A percentile compares a stretch with the other conserved stretches of the same genome.
phyloP scores from a whole-genome alignment of 495 filamentous ascomycete genomes.

The Aspergillus asperescens region DNA sequence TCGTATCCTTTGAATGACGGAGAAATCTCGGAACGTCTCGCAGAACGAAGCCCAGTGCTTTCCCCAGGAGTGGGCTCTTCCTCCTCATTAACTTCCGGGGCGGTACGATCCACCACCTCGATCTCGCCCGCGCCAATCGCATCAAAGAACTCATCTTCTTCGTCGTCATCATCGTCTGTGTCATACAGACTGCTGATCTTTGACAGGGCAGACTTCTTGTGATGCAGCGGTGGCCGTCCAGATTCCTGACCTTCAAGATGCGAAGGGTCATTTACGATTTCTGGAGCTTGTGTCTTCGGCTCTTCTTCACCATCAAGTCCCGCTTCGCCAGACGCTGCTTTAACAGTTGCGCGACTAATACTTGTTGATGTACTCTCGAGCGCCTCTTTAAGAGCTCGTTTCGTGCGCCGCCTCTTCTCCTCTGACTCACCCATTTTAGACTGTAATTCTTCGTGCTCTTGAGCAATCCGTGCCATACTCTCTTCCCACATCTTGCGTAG shows the following conservation, averaged over 20 bases:
- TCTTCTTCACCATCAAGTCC: slow-evolving; percentile 12
- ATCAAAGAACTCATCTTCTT: slow-evolving; percentile 95
- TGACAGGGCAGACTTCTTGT: slow-evolving; percentile 31
- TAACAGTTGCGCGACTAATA: slow-evolving; percentile 39
- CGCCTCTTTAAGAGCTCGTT: slow-evolving; percentile 82
- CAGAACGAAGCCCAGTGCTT: slow-evolving; percentile 43
- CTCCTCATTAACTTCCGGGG: slow-evolving; percentile 42
- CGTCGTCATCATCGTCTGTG: slow-evolving; percentile 73
- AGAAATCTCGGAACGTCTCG: slow-evolving; percentile 54
- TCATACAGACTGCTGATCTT: slow-evolving; percentile 55
- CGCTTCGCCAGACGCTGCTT: slow-evolving; percentile 20
- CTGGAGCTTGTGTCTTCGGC: slow-evolving; percentile 13
- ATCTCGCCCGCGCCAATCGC: slow-evolving; percentile 91
- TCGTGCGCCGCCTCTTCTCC: slow-evolving; percentile 80
- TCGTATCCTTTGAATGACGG: slow-evolving; percentile 87
- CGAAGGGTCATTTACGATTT: slow-evolving; percentile 10
- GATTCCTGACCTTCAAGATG: slow-evolving; percentile 6
- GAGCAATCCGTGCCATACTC: slow-evolving; percentile 89
- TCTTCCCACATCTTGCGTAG: slow-evolving; percentile 96
- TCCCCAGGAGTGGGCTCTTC: slow-evolving; percentile 39
- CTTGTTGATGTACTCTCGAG: slow-evolving; percentile 56
- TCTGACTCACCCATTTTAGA: slow-evolving; percentile 84
- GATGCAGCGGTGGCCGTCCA: slow-evolving; percentile 15
- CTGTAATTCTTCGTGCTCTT: slow-evolving; percentile 88
- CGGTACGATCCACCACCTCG: slow-evolving; percentile 59